Percentiles rank a stretch among this genome's conserved stretches.
Evolutionary conservation across 305 asterid species (phyloP).

Genomic region (Andrographis paniculata): DNA sequence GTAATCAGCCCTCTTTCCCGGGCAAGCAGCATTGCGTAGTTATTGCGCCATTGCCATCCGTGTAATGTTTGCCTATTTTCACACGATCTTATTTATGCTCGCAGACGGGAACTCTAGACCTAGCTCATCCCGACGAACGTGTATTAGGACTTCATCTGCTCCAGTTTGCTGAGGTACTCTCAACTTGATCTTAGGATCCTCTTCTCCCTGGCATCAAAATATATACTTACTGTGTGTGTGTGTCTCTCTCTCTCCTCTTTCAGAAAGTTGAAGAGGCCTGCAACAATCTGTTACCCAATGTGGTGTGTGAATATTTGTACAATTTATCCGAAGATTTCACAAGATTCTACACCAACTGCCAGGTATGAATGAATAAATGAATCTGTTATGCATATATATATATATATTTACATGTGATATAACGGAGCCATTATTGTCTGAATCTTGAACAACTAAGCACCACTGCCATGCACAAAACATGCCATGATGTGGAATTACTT

Average conservation of each 20-base stretch:
- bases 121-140: slow-evolving; percentile 77
- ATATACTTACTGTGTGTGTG: too few relatives aligned
- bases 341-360: slow-evolving; percentile 72
- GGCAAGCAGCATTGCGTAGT: too few relatives aligned
- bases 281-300: slow-evolving; percentile 57
- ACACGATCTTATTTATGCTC: too few relatives aligned
- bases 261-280: slow-evolving; percentile 82
- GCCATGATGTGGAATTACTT: neutral
- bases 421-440: too few relatives aligned
- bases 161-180: slow-evolving; percentile 68
- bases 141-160: slow-evolving; percentile 69
- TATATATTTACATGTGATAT: too few relatives aligned
- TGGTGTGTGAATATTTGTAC: slow-evolving; percentile 74
- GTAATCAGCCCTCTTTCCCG: slow-evolving; percentile 25
- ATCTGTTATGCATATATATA: too few relatives aligned
- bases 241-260: slow-evolving; percentile 2
- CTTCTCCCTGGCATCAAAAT: too few relatives aligned
- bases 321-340: slow-evolving; percentile 84
- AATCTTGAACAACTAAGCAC: neutral
- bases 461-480: neutral
- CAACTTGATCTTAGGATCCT: too few relatives aligned
- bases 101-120: slow-evolving; percentile 46
- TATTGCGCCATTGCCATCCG: too few relatives aligned
- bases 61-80: too few relatives aligned
- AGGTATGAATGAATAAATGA: slow-evolving; percentile 36